These are phyloP conservation scores for Yarrowia yakushimensis DNA, from an alignment of 805 yeast species.

Conservation along the genomic window DNA sequence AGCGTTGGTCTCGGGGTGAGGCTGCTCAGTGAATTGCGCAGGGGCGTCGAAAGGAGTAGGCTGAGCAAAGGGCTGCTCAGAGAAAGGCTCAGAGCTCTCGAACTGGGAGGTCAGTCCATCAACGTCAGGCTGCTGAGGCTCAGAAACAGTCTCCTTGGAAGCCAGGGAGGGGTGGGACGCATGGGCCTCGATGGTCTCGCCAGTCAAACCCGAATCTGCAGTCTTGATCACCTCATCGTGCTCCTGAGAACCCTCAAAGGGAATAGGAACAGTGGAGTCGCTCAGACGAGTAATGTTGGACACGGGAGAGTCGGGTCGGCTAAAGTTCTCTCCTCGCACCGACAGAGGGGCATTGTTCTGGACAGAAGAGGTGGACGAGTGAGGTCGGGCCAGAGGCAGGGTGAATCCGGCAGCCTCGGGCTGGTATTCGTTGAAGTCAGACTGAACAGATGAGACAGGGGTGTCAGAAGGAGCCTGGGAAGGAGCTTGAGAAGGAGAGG, in stretches of 20 bases:
- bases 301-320: conserved; percentile 44
- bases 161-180: background rate
- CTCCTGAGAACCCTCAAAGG: conserved; percentile 21
- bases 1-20: conserved; percentile 24
- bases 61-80: conserved; percentile 26
- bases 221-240: conserved; percentile 13
- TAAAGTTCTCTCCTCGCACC: conserved; percentile 63
- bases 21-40: conserved; percentile 2
- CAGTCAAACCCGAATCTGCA: background rate
- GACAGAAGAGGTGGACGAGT: conserved; percentile 83
- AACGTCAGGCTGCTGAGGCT: background rate
- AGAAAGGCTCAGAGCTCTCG: conserved; percentile 6
- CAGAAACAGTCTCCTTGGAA: conserved; percentile 19
- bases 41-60: conserved; percentile 31
- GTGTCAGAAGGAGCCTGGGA: conserved; percentile 33
- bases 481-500: conserved; percentile 33
- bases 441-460: conserved; percentile 35
- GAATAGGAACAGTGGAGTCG: conserved; percentile 23
- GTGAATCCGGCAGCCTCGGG: conserved; percentile 37
- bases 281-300: conserved; percentile 20
- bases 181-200: background rate
- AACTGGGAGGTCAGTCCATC: background rate
- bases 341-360: conserved; percentile 90
- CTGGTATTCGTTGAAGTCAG: conserved; percentile 31
- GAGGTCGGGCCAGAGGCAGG: conserved; percentile 56